Base-by-base conservation (phyloP, 768 basidiomycete species). In the Termitomyces sp. region DNA sequence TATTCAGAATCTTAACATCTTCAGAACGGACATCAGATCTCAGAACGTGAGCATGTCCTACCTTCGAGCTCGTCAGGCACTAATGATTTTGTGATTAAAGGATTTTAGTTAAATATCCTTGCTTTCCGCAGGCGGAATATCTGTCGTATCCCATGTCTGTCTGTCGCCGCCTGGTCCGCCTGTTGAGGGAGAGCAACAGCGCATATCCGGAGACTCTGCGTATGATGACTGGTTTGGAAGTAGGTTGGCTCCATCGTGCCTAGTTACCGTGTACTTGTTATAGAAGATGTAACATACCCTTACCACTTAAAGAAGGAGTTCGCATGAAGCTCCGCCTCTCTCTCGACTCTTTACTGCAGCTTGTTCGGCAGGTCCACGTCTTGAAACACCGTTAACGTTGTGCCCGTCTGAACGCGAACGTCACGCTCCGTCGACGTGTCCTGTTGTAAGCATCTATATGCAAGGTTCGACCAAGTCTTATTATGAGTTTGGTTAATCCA, bases 81-180 rank as follows among this genome's bases (percentile, higher is more conserved):
- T 59, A 39, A 59, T 55, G 23, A 19, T 35, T 43, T 21, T 3
- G 56, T 6, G 43, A 39, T 46, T 65, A 8, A 54, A 88, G 83
- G 48, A 74, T 86, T 30, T 63, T 89, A 56, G 75, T 84, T 64
- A 85, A 79, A 61, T 89, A 91, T 67, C 89, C 90, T 34, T 85
- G 87, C 19, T 92, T 93, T 67, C 86, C 88, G 9, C 91, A 93
- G 67, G 88, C 91, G n/a, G 94, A 98, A 68, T 83, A 87, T 59
- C 73, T 97, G 9, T 84, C 81, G 34, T 97, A 98, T 65, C 91
- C 95, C 0, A 80, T 85, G 72, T 76, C 84, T 23, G 79, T 91
- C 12, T 93, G 94, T 67, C 80, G 80, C 10, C 81, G 85, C 45
- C 68, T 98, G 19, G 84, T 85, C 0, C 79, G 72, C 6, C 63